Conservation (phyloP, 2,329 filamentous ascomycete genomes). For the Xylariaceae sp. region DNA sequence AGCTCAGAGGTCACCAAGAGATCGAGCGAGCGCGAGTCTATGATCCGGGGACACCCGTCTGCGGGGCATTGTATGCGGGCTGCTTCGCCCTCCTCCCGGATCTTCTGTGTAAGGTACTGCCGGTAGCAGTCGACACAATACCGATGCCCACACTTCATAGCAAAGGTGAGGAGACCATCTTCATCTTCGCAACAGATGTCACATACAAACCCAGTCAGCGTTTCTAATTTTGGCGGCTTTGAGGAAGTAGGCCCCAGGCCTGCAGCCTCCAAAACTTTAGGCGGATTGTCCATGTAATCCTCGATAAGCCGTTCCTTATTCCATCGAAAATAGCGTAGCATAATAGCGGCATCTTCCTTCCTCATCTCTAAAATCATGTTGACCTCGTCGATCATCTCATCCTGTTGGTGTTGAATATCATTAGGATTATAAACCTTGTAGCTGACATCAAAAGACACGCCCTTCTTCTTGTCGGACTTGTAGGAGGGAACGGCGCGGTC, state of each 20-base stretch:
- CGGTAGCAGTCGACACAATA: conserved; percentile 93
- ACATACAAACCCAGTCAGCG: conserved; percentile 79
- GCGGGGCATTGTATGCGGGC: conserved; percentile 93
- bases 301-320: conserved; percentile 96
- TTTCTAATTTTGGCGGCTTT: conserved; percentile 70
- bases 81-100: conserved; percentile 92
- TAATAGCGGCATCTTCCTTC: conserved; percentile 87
- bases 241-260: conserved; percentile 74
- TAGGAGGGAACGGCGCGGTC: conserved; percentile 58
- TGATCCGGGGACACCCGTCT: conserved; percentile 84
- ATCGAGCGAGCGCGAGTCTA: conserved; percentile 87
- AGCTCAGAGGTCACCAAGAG: conserved; percentile 69
- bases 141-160: conserved; percentile 92
- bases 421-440: conserved; percentile 80
- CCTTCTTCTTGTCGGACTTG: conserved; percentile 72
- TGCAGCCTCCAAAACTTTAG: conserved; percentile 80
- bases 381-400: conserved; percentile 85
- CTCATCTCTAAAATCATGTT: conserved; percentile 89
- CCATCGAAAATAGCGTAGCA: conserved; percentile 89
- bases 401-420: conserved; percentile 86
- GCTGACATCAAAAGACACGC: conserved; percentile 80
- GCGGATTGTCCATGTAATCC: conserved; percentile 89
- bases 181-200: conserved; percentile 97
- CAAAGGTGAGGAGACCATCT: conserved; percentile 78
- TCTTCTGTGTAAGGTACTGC: conserved; percentile 91